Evolutionary conservation across 2,329 filamentous ascomycete genomes (phyloP), one percentile per base, ranked within the genome.

Genomic region (Rhytidhysteron rufulum): DNA sequence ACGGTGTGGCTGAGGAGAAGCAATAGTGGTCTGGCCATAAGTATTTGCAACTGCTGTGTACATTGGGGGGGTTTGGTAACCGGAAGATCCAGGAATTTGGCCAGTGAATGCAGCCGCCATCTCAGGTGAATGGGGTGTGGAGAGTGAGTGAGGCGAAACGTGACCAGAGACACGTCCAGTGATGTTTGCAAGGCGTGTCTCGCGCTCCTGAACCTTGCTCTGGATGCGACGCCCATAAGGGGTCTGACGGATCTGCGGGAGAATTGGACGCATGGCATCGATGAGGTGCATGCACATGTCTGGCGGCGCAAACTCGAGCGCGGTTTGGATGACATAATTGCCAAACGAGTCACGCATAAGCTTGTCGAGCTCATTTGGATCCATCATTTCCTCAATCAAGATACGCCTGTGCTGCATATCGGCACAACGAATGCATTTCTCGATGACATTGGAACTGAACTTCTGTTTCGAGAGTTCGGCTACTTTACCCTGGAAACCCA

Each of bases 381-480:
- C 63, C 36, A 85, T 74, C 60, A 98, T 83, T 70, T 97, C 93
- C 25, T 86, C 80, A 43, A 96, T 85, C 68, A 98, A 83, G 65
- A 83, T 75, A 54, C 88, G 85, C 62, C 85, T 89, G 37, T 85
- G 85, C 8, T 78, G 73, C 18, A 81, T 73, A 44, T 86, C 81
- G 25, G 90, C 84, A 61, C 88, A 95, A 41, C 93, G 88, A 43
- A 97, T 70, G 53, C 71, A 75, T 66, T 98, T 98, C 73, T 98
- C 93, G 48, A 98, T 91, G 42, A 98, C 93, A 55, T 98, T 98
- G 58, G 93, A 97, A 71, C 89, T 96, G 73, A 98, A 98, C 70
- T 98, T 98, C 73, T 98, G 93, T 63, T 89, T 90, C 5, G 93
- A 97, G 13, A 84, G 61, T 78, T 78, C 67, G 67, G 78, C 58